Conservation (phyloP, 306 rosid genomes). For the Vigna radiata region DNA sequence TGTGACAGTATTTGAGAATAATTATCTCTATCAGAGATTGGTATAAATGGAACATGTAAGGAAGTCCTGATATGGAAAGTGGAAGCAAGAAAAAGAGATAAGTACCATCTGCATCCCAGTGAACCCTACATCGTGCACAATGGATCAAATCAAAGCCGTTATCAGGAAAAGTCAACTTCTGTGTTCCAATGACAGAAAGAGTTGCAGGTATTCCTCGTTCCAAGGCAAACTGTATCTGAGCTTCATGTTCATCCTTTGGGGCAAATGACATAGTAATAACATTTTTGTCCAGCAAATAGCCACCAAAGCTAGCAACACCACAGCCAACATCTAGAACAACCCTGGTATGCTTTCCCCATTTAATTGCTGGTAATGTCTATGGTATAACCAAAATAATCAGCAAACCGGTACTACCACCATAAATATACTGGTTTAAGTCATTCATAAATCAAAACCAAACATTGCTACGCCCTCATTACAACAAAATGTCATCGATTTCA, state of each 20-base stretch:
- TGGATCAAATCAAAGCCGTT: conserved; percentile 86
- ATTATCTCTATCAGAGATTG: conserved; percentile 3
- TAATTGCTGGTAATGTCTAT: conserved; percentile 63
- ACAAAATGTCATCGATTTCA: neutral
- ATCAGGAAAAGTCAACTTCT: conserved; percentile 75
- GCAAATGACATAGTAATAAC: conserved; percentile 96
- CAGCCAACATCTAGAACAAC: conserved; percentile 94
- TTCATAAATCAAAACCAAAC: conserved; percentile 13
- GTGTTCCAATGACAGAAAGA: conserved; percentile 95
- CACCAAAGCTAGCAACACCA: conserved; percentile 99
- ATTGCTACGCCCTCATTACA: neutral
- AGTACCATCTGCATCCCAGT: conserved; percentile 97
- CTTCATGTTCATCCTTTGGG: conserved; percentile 98
- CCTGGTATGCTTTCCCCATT: conserved; percentile 83
- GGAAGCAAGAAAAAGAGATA: conserved; percentile 16
- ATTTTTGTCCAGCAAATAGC: conserved; percentile 76
- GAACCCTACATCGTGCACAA: conserved; percentile 98
- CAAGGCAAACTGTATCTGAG: conserved; percentile 98
- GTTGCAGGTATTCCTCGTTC: conserved; percentile 98
- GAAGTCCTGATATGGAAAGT: neutral
- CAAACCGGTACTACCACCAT: conserved; percentile 12
- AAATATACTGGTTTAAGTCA: neutral
- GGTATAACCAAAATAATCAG: conserved; percentile 35
- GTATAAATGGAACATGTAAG: conserved; percentile 24
- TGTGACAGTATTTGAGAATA: conserved; percentile 36